Evolutionary conservation across 2,329 filamentous ascomycete species (phyloP), one percentile per base, ranked within the genome.

Genomic region (Fusarium praegraminearum): DNA sequence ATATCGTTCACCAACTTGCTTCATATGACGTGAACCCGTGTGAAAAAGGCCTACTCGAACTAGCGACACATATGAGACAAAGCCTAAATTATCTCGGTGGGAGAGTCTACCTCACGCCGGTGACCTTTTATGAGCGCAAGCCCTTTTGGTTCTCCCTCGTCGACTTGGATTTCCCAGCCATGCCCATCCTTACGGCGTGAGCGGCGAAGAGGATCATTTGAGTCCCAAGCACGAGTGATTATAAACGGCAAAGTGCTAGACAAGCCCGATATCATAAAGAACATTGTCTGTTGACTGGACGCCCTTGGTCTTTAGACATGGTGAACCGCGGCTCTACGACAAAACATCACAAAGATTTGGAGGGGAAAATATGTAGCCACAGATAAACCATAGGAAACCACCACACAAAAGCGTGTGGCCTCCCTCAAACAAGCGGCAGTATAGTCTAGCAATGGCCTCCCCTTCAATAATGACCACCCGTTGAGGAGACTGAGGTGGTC

Each of bases 341-440:
- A 30, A 26, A 33, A 40, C 24, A 60, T 71, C 53, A 57, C 57
- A 20, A 32, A 10, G 57, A 49, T 36, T 32, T 26, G 24, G 43
- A 5, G 41, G 20, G 22, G 10, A 51, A 22, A 38, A 53, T 54
- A 80, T 82, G 80, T 82, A 72, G 80, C 81, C 80, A 78, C 78
- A 58, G 75, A 73, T 73, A 67, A 77, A 80, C 80, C 81, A 83
- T 83, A 71, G 80, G 81, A 79, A 77, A 78, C 79, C 78, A 78
- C 77, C 78, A 82, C 77, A 75, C 73, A 73, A 65, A 77, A 75
- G 72, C 74, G 76, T 77, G 74, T 78, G 78, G 71, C 77, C 78
- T 80, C 81, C 81, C 80, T 83, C 81, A 81, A 81, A 81, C 80
- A 73, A 80, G 79, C 78, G 80, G 79, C 78, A 63, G 45, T 60